Base-by-base conservation (phyloP, 352 stramenopile genomes). In the Globisporangium parvum region DNA sequence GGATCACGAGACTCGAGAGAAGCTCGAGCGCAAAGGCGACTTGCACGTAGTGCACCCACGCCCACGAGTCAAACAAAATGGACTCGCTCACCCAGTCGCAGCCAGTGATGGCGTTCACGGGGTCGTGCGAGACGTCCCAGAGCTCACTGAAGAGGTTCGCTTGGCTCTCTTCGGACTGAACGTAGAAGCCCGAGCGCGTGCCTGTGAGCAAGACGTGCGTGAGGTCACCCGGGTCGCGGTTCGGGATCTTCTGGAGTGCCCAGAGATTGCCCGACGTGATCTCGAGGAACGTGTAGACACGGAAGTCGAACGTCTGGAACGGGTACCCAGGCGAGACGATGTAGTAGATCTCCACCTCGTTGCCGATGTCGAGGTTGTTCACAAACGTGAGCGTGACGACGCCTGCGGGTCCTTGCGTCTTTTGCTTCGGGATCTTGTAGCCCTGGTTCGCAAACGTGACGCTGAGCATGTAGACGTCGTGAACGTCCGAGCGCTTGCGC, bases 11-110 rank as follows among this genome's bases (percentile, higher is more conserved):
- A 6, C 67, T 70, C 4, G 69, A 66, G 20, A 73, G 41, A 0
- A 60, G 72, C 44, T 78, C 55, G 14, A 65, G 35, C 15, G 42
- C 69, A 26, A 83, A 78, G 17, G 73, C 35, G n/a, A 80, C 21
- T 28, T 83, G 73, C 33, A 83, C 56, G 9, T 59, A 52, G 33
- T 83, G 73, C 1, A 74, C 55, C 73, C 73, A 84, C 0, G 69
- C 66, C 71, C 73, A 84, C 6, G 69, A 70, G 37, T 84, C 67
- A n/a, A 64, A 44, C 23, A 75, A 58, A 0, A 66, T 10, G 0
- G 66, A 40, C 14, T 55, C 51, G 6, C 63, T 69, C 26, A 26
- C 12, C 70, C 68, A 84, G 41, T 66, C 55, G 59, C 63, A 74
- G 15, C 26, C 47, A 1, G 57, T 59, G 51, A 84, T 65, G 66